Evolutionary conservation across 345 rosid genomes (phyloP).

Genomic region (Syzygium grande): DNA sequence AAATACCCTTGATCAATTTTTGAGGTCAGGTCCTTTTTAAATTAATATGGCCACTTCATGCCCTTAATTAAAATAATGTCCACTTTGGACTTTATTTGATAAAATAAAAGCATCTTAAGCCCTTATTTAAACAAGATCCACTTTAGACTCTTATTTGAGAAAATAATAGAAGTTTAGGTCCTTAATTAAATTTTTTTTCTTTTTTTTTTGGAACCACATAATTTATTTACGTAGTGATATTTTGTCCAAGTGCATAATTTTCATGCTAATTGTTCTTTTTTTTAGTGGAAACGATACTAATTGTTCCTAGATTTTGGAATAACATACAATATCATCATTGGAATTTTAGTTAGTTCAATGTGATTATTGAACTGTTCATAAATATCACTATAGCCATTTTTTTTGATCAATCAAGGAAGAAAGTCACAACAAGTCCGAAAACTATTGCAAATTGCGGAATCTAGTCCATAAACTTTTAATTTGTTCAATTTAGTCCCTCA

Average conservation of each 20-base stretch:
- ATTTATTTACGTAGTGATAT: neutral
- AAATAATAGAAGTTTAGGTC: no score
- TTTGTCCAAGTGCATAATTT: neutral
- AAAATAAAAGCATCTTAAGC: no score
- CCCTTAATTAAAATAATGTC: no score
- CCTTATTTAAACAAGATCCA: no score
- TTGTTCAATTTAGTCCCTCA: neutral
- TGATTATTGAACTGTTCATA: neutral
- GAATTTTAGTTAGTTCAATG: neutral
- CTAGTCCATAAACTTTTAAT: neutral
- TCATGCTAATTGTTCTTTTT: neutral
- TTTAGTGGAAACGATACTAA: neutral
- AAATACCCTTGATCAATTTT: no score
- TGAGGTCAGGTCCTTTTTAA: no score
- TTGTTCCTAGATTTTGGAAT: neutral
- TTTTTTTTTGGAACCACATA: neutral
- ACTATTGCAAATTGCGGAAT: no score
- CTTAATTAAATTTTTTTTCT: no score
- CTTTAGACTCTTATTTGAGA: no score
- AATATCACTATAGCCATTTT: neutral
- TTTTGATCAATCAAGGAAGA: neutral
- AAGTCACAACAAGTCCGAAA: neutral
- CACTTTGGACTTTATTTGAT: no score
- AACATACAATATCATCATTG: neutral
- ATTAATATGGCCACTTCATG: no score